Evolutionary conservation across 352 stramenopile species (phyloP).

Genomic region (Phytophthora cactorum): DNA sequence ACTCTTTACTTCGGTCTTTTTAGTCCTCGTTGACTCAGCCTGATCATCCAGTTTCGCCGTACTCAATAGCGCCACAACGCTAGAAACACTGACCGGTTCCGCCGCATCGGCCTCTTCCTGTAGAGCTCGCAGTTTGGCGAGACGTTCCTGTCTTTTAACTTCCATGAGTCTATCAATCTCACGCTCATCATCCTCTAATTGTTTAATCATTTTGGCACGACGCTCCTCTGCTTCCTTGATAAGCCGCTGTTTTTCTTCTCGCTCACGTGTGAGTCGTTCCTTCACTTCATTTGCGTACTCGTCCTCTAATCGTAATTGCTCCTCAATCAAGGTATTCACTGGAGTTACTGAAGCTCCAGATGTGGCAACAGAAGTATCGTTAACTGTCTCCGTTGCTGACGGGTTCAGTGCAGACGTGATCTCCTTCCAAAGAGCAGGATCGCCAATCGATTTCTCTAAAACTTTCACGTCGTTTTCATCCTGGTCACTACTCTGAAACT

Average conservation of each 20-base stretch:
- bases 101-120: constrained; percentile 40
- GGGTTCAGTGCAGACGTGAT: constrained; percentile 48
- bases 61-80: not conserved
- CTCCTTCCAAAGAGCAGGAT: constrained; percentile 81
- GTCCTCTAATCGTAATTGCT: constrained; percentile 71
- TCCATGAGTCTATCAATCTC: constrained; percentile 76
- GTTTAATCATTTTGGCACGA: constrained; percentile 58
- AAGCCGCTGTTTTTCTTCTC: constrained; percentile 55
- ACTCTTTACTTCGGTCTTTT: not conserved
- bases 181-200: constrained; percentile 77
- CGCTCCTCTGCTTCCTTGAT: constrained; percentile 60
- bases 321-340: constrained; percentile 55
- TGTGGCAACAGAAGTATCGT: not conserved
- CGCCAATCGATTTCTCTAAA: constrained; percentile 67
- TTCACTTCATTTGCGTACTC: constrained; percentile 64
- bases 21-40: not conserved
- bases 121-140: constrained; percentile 59
- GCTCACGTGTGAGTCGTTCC: constrained; percentile 46
- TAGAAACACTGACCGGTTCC: not conserved
- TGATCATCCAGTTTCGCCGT: not conserved
- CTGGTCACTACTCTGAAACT: constrained; percentile 66
- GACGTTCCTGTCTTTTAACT: constrained; percentile 59
- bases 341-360: constrained; percentile 3
- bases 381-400: not conserved
- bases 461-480: constrained; percentile 55